phyloP scores from a whole-genome alignment of 257 asterid species.

The Solanum clarkiae region DNA sequence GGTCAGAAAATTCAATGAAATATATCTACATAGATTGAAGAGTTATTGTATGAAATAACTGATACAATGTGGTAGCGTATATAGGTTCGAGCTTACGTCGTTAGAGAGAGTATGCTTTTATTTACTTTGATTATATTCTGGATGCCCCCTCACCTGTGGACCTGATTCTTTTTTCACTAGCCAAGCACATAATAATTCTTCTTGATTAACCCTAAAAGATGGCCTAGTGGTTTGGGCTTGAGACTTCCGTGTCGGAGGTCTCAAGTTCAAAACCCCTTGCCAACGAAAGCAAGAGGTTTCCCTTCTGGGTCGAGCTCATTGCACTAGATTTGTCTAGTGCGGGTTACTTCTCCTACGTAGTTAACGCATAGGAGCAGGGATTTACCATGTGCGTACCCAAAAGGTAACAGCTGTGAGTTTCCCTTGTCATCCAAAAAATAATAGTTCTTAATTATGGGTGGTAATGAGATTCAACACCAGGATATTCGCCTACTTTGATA shows the following conservation, averaged over 20 bases:
- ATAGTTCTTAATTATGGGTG: neutral
- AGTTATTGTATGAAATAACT: neutral
- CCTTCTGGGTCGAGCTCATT: no score
- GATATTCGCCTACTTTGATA: neutral
- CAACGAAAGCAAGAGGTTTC: no score
- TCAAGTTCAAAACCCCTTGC: no score
- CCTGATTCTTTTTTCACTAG: neutral
- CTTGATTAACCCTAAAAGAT: no score
- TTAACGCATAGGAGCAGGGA: no score
- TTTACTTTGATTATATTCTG: neutral
- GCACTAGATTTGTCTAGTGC: no score
- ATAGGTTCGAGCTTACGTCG: neutral
- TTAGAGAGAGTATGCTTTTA: neutral
- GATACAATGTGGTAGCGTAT: neutral
- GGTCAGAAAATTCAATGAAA: neutral
- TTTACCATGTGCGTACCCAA: no score
- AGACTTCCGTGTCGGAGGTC: no score
- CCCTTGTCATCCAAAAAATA: no score
- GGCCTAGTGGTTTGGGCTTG: no score
- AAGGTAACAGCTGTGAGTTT: no score
- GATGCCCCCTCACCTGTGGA: neutral
- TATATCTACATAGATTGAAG: neutral
- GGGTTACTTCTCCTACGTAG: no score
- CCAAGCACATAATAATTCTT: neutral
- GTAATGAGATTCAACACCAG: neutral